Evolutionary conservation across 768 basidiomycete genomes (phyloP).

Genomic region (Auricularia auricula-judae): DNA sequence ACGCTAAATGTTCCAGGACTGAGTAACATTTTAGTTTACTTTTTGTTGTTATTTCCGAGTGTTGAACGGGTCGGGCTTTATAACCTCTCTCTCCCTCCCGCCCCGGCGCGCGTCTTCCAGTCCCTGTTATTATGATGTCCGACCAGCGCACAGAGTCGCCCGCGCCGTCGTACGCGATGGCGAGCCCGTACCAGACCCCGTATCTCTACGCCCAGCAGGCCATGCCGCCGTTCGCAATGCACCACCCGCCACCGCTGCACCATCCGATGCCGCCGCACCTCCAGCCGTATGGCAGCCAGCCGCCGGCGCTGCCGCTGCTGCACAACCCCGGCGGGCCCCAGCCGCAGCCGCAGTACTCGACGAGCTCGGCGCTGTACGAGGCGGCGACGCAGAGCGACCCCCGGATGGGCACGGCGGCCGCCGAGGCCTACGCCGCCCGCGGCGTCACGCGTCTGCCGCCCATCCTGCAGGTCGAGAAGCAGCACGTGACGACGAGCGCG

Average conservation of each 20-base stretch:
- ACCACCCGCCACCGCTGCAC: neutral
- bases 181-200: neutral
- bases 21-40: too few species aligned
- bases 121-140: neutral
- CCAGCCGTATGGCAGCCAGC: conserved; percentile 22
- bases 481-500: conserved; percentile 89
- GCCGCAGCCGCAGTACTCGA: conserved; percentile 8
- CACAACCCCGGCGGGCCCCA: conserved; percentile 25
- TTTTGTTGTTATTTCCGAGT: too few species aligned
- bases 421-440: conserved; percentile 20
- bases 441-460: conserved; percentile 55
- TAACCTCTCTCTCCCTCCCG: neutral
- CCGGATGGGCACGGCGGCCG: neutral
- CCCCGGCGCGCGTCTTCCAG: neutral
- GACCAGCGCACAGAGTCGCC: neutral
- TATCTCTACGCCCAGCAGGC: neutral
- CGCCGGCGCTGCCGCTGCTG: conserved; percentile 20
- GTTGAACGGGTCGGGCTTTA: neutral
- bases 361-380: conserved; percentile 2
- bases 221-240: neutral
- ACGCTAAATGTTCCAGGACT: too few species aligned
- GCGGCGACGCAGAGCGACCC: conserved; percentile 9
- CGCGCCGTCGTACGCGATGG: neutral
- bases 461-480: conserved; percentile 84
- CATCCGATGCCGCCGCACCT: neutral